Evolutionary conservation across 1,284 basidiomycete species (phyloP).

Genomic region (Laetiporus sulphureus): DNA sequence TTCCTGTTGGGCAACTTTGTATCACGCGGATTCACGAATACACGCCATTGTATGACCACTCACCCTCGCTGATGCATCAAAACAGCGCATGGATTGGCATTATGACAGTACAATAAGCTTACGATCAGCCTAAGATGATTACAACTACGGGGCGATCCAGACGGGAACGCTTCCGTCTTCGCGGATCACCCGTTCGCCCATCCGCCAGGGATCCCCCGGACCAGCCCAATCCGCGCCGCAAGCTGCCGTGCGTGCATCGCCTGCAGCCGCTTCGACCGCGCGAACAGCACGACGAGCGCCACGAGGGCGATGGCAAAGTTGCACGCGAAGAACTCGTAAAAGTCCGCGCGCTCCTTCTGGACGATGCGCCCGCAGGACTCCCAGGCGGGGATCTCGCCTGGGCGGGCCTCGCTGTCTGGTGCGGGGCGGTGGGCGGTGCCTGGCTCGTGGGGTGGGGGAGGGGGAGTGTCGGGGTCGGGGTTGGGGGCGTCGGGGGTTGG

Average conservation of each 20-base stretch:
- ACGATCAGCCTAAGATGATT: no score
- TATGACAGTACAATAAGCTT: no score
- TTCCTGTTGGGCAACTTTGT: no score
- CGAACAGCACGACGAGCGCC: slow-evolving; percentile 58
- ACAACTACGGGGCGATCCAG: no score
- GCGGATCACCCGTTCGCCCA: slow-evolving; percentile 14
- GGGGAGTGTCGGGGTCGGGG: slow-evolving; percentile 10
- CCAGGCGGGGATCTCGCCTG: slow-evolving; percentile 79
- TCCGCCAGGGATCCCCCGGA: slow-evolving; percentile 25
- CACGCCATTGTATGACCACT: no score
- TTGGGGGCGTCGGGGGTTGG: slow-evolving; percentile 1
- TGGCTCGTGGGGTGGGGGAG: no score
- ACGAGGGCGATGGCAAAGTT: slow-evolving; percentile 69
- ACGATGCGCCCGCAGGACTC: slow-evolving; percentile 84
- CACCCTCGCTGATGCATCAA: no score
- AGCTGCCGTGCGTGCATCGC: slow-evolving; percentile 72
- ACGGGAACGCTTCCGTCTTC: no score
- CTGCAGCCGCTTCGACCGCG: slow-evolving; percentile 62
- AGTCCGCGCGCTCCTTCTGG: slow-evolving; percentile 71
- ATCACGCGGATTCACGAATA: no score
- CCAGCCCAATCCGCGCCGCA: slow-evolving; percentile 75
- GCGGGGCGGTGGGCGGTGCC: no score
- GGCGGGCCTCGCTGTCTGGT: slow-evolving; percentile 13
- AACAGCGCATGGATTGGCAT: no score
- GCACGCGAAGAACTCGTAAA: slow-evolving; percentile 82